A percentile compares a stretch with the other conserved stretches of the same genome.
Conservation (phyloP, 139 green algal genomes). For the Closterium sp. region DNA sequence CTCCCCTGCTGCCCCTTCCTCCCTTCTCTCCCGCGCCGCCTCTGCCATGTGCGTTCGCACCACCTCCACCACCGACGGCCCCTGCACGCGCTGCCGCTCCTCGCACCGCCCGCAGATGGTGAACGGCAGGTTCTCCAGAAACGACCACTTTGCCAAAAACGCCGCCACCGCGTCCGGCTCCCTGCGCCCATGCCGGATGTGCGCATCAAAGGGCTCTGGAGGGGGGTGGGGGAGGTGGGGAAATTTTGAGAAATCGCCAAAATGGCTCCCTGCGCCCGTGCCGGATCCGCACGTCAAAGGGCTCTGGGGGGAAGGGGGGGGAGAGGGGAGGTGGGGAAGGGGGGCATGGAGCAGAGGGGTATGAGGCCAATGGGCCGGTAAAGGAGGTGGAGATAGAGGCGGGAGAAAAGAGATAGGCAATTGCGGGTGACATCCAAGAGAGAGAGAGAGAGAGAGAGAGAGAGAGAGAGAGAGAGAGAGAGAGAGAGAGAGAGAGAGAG, state of each 20-base stretch:
- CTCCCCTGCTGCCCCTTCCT: background rate
- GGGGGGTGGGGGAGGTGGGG: too few relatives aligned
- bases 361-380: background rate
- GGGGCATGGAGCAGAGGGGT: background rate
- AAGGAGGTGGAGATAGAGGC: background rate
- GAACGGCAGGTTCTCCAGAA: constrained; percentile 43
- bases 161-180: constrained; percentile 44
- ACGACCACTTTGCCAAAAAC: constrained; percentile 34
- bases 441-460: too few relatives aligned
- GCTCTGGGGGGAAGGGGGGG: background rate
- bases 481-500: too few relatives aligned
- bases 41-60: background rate
- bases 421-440: too few relatives aligned
- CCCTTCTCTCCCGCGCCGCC: too few relatives aligned
- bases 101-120: background rate
- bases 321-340: background rate
- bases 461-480: too few relatives aligned
- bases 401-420: too few relatives aligned
- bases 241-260: too few relatives aligned
- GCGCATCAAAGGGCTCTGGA: constrained; percentile 38
- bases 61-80: background rate
- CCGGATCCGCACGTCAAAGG: too few relatives aligned
- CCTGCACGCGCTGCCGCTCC: constrained; percentile 1
- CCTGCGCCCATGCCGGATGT: background rate
- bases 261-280: too few relatives aligned